phyloP scores from a whole-genome alignment of 768 basidiomycete species.

The Asterophora lycoperdoides region DNA sequence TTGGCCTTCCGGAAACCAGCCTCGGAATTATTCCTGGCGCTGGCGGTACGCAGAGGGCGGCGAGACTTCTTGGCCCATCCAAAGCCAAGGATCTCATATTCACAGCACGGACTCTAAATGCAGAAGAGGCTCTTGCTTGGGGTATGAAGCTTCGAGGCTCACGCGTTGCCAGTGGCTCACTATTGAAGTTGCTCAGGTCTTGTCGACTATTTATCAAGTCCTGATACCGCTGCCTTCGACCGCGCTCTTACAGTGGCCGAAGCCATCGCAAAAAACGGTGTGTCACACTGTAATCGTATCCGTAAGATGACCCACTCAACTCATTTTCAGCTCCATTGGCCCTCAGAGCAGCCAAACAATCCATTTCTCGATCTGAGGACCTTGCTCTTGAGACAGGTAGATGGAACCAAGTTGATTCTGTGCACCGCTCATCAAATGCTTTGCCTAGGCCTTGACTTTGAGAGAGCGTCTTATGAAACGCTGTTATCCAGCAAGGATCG shows the following conservation, averaged over 20 bases:
- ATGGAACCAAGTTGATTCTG: not conserved
- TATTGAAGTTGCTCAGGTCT: conserved; percentile 59
- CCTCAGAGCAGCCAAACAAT: conserved; percentile 82
- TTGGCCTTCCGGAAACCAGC: conserved; percentile 79
- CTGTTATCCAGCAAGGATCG: conserved; percentile 75
- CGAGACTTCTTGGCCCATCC: conserved; percentile 71
- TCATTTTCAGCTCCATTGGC: conserved; percentile 68
- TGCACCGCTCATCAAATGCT: not conserved
- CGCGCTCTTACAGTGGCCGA: conserved; percentile 67
- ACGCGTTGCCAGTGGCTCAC: not conserved
- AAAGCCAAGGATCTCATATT: conserved; percentile 87
- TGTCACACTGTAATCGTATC: conserved; percentile 8
- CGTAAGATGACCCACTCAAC: not conserved
- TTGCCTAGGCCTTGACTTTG: conserved; percentile 79
- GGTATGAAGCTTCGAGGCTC: conserved; percentile 39
- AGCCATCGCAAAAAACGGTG: conserved; percentile 66
- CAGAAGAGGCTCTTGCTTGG: conserved; percentile 63
- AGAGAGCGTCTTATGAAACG: conserved; percentile 79
- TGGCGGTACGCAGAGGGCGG: conserved; percentile 81
- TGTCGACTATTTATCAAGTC: conserved; percentile 72
- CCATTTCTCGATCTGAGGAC: conserved; percentile 77
- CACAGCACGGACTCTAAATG: conserved; percentile 66
- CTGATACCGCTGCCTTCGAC: conserved; percentile 60
- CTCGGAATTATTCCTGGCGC: conserved; percentile 88
- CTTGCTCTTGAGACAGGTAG: conserved; percentile 72